These are phyloP conservation scores for Rhizopus sp. DNA, from an alignment of 371 early-diverging fungal species.

Conservation along the genomic window DNA sequence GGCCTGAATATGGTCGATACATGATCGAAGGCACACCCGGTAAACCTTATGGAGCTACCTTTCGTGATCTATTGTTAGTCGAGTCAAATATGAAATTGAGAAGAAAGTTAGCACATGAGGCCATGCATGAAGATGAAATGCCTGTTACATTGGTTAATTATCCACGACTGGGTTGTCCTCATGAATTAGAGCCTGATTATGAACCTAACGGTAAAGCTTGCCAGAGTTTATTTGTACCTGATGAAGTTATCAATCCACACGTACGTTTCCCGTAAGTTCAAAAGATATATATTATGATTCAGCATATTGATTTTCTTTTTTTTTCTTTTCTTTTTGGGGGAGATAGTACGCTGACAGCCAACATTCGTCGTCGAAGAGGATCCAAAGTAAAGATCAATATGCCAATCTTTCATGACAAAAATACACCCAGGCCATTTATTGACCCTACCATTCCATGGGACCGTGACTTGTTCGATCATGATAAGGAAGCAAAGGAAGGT, in stretches of 20 bases:
- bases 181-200: constrained; percentile 73
- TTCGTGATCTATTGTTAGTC: constrained; percentile 80
- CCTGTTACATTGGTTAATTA: constrained; percentile 86
- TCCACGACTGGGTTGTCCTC: constrained; percentile 85
- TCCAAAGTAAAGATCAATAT: constrained; percentile 91
- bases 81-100: constrained; percentile 90
- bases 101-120: constrained; percentile 68
- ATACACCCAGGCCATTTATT: constrained; percentile 89
- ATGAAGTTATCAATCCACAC: constrained; percentile 94
- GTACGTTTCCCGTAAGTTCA: constrained; percentile 86
- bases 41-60: constrained; percentile 84
- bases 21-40: constrained; percentile 97
- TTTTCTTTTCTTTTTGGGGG: neutral
- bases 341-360: constrained; percentile 85
- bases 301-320: neutral
- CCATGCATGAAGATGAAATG: constrained; percentile 73
- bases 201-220: constrained; percentile 70
- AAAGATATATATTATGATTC: neutral
- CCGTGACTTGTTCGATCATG: constrained; percentile 60
- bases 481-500: constrained; percentile 66
- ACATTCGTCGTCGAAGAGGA: constrained; percentile 92
- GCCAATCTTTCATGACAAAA: constrained; percentile 79
- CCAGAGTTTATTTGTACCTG: constrained; percentile 90
- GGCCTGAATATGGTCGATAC: constrained; percentile 95
- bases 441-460: constrained; percentile 84